phyloP scores from a whole-genome alignment of 805 yeast genomes.

The Metschnikowia lachancei region DNA sequence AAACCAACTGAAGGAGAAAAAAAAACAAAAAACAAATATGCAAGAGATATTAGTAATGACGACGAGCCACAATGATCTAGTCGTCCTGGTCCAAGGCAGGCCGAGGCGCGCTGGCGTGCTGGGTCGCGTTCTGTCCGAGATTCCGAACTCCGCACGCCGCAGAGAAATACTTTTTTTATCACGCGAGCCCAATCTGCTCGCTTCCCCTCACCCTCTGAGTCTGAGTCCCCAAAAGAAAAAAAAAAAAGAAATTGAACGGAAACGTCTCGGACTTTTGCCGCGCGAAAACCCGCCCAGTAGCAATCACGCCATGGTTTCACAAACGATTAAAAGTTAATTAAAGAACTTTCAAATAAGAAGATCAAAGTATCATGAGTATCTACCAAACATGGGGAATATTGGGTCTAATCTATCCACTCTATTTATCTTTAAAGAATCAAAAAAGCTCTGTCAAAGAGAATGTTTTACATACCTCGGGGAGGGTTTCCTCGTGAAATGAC shows the following conservation, averaged over 20 bases:
- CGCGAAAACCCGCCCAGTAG: conserved; percentile 5
- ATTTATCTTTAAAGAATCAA: not conserved
- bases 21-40: too few relatives aligned
- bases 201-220: conserved; percentile 4
- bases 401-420: too few relatives aligned
- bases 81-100: too few relatives aligned
- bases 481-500: conserved; percentile 9
- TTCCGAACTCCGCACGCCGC: conserved; percentile 7
- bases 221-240: conserved; percentile 1
- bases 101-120: not conserved
- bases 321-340: too few relatives aligned
- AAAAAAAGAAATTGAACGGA: not conserved
- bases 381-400: too few relatives aligned
- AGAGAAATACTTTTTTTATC: not conserved
- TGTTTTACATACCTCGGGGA: conserved; percentile 3
- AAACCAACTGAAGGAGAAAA: not conserved
- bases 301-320: not conserved
- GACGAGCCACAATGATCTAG: too few relatives aligned
- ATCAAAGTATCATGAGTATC: not conserved
- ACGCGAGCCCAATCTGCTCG: conserved; percentile 8
- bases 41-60: too few relatives aligned
- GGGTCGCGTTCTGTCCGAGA: not conserved
- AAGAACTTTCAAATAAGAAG: too few relatives aligned
- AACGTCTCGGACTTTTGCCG: conserved; percentile 11
- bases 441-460: not conserved